These are phyloP conservation scores for Parascedosporium putredinis DNA, from an alignment of 2,329 filamentous ascomycete species.

Conservation along the genomic window DNA sequence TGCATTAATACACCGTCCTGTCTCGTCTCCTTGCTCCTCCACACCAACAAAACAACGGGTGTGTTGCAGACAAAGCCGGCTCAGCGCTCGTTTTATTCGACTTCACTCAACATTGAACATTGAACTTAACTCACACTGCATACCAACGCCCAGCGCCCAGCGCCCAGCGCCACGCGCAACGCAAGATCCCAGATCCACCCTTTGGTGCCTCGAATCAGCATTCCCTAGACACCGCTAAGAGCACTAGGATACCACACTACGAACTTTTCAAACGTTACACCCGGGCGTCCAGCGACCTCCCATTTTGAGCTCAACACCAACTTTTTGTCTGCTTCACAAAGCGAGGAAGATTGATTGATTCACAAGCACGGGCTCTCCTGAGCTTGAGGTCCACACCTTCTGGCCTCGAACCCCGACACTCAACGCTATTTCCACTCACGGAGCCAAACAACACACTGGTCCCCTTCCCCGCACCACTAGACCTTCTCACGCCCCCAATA, in stretches of 20 bases:
- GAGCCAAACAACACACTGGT: background rate
- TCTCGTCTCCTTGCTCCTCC: too few relatives aligned
- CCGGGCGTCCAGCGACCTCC: background rate
- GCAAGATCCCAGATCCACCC: slow-evolving; percentile 1
- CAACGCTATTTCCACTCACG: slow-evolving; percentile 1
- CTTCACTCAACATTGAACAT: too few relatives aligned
- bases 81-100: too few relatives aligned
- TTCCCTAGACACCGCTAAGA: background rate
- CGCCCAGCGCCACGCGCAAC: background rate
- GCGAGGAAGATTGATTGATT: too few relatives aligned
- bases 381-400: too few relatives aligned
- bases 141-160: background rate
- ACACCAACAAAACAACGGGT: too few relatives aligned
- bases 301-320: background rate
- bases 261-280: background rate
- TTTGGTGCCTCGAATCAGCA: too few relatives aligned
- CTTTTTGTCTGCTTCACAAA: too few relatives aligned
- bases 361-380: too few relatives aligned
- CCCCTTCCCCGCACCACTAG: slow-evolving; percentile 6
- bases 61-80: too few relatives aligned
- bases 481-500: slow-evolving; percentile 2
- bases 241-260: background rate
- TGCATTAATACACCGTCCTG: too few relatives aligned
- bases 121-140: background rate
- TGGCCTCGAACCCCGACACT: background rate